Evolutionary conservation across 768 basidiomycete genomes (phyloP).

Genomic region (Boletus rubropictus): DNA sequence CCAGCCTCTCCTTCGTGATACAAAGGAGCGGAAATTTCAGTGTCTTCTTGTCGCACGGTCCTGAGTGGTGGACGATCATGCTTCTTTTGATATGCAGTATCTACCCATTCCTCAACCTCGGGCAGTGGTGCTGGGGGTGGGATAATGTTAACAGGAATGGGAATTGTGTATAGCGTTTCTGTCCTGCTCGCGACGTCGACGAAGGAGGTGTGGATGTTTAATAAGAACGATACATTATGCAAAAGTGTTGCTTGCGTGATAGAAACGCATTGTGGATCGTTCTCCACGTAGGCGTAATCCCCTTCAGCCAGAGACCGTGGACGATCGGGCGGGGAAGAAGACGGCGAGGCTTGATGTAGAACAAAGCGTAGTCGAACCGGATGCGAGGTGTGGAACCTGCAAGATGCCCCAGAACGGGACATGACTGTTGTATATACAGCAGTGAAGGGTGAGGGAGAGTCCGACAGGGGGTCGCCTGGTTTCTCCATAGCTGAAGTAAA

Average conservation of each 20-base stretch:
- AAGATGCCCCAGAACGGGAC: conserved; percentile 85
- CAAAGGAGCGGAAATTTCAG: conserved; percentile 52
- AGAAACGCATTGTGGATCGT: conserved; percentile 61
- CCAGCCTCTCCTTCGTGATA: conserved; percentile 72
- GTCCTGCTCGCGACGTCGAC: conserved; percentile 63
- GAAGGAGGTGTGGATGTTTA: conserved; percentile 73
- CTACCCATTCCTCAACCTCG: conserved; percentile 65
- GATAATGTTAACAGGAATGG: conserved; percentile 66
- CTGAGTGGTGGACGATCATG: conserved; percentile 73
- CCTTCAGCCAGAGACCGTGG: conserved; percentile 38
- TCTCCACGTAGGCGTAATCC: conserved; percentile 45
- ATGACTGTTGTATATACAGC: conserved; percentile 51
- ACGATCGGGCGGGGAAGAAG: conserved; percentile 45
- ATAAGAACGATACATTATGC: conserved; percentile 73
- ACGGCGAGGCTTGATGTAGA: conserved; percentile 57
- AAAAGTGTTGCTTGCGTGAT: conserved; percentile 79
- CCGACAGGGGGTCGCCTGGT: conserved; percentile 35
- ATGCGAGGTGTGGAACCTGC: conserved; percentile 76
- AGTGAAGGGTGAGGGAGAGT: conserved; percentile 35
- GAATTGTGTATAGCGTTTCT: conserved; percentile 57
- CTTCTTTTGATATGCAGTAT: conserved; percentile 80
- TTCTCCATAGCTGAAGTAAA: conserved; percentile 24
- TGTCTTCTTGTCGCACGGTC: conserved; percentile 66
- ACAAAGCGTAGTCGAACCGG: conserved; percentile 76
- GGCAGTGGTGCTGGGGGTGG: conserved; percentile 76